Evolutionary conservation across 805 yeast genomes (phyloP), one percentile per base, ranked within the genome.

Genomic region (Wickerhamiella slavikovae): DNA sequence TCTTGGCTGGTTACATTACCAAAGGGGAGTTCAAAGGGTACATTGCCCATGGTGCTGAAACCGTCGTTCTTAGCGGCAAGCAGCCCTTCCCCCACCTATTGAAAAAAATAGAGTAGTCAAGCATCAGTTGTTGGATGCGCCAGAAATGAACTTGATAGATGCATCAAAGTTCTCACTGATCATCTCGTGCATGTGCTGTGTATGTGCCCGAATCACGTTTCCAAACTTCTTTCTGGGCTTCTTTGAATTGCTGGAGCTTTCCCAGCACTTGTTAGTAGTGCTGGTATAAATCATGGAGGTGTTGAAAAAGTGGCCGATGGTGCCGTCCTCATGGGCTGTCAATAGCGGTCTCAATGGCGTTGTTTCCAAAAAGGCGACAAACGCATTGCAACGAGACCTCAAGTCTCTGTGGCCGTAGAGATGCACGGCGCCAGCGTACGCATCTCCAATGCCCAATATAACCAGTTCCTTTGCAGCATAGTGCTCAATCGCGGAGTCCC

Each of bases 151-250:
- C 44, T 79, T 93, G 12, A 76, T 63, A 2, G 83, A 77, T 44
- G 82, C 95, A 18, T 74, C 80, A 39, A 78, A 77, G 45, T 82
- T 60, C 47, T 79, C 94, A 35, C 70, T 71, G 30, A 80, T 63
- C 10, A 79, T 67, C 35, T 75, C 76, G 54, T 69, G 73, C 34
- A 83, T 46, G 1, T 85, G 82, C 41, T 75, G 85, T 16, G 60
- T 38, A 25, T 70, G 69, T 4, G 89, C 66, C 41, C 72, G 68
- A 30, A 83, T 52, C 3, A 89, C 93, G 35, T 94, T 64, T 15
- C 98, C 98, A 45, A 71, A 80, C 51, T 82, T 85, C 51, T 78
- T 71, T 47, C 96, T 67, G 22, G 93, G 93, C 45, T 72, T 65
- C 45, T 79, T 80, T 10, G 14, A 15, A 29, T 43, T 36, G 35